Evolutionary conservation across 176 grass and related monocot genomes (phyloP), one percentile per base, ranked within the genome.

Genomic region (Phragmites australis): DNA sequence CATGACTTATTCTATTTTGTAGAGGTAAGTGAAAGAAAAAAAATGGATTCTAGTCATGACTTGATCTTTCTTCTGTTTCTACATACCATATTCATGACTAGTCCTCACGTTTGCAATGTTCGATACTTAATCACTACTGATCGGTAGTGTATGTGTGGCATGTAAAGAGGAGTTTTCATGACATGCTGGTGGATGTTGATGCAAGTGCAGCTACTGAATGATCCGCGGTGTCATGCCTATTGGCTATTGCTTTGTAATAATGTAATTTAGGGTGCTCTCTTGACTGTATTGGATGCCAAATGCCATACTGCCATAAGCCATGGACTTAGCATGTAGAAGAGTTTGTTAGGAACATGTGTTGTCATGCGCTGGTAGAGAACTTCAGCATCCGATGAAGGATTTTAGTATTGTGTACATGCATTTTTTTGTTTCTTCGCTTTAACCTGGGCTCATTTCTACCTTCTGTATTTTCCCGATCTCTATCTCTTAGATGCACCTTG

Each of bases 241-340:
- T 40, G 21, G 19, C 13, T 32, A 2, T 23, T 65, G 7, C 31
- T 64, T 34, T 50, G 23, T 22, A 63, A 46, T 21, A 71, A 72
- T 50, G 49, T 81, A 66, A 55, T 60, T 59, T 68, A 81, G 71
- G 71, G 9, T 53, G 43, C 9, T 49, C 52, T 31, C 63, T 68
- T 80, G 61, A 52, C 61, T 80, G 25, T 69, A 73, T 16, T 53
- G 73, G 50, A 66, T 72, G 12, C 34, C 47, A 67, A 52, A 41
- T 51, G 13, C 1, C 13, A 52, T 65, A 11, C 21, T 50, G 31
- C 14, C 46, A 5, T 78, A 39, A n/a, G 49, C 49, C 13, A n/a
- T 48, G 12, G 37, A 9, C 44, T 68, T 80, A 80, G 32, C 47
- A 32, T 80, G 32, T 54, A 80, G 22, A 53, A 17, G n/a, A 40